Base-by-base conservation (phyloP, 208 protist genomes). In the Leishmania tropica region DNA sequence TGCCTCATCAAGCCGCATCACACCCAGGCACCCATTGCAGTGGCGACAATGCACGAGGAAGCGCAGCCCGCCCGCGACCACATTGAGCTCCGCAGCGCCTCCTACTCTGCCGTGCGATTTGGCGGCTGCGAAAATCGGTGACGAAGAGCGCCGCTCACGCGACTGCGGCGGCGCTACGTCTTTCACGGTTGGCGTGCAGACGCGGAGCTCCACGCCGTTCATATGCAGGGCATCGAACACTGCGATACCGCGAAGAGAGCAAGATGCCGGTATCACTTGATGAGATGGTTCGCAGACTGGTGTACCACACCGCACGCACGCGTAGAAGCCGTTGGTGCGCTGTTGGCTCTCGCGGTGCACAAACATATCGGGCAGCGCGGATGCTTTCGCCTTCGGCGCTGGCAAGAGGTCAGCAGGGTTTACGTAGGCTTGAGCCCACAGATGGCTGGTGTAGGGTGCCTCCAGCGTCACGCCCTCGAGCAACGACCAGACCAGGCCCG, bases 21-120 rank as follows among this genome's bases (percentile, higher is more conserved):
- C 81, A 62, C 91, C 94, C n/a, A 97, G 73, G 77, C 92, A 96
- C 15, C 87, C 94, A 64, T 77, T 47, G 76, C 94, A 97, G 73
- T 90, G 85, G 7, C 53, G 51, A 78, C 94, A 97, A 45, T 75
- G 84, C 62, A 88, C 92, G n/a, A 91, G 48, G 42, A 96, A 87
- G 15, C 53, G 71, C 64, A 82, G 48, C 42, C 71, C 76, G 6
- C 76, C 76, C 13, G 48, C 58, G 7, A 1, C n/a, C 21, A 17
- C 31, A 47, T 67, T 28, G n/a, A n/a, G 47, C 47, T 56, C 28
- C 47, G 35, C 15, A 28, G 47, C 73, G 5, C 19, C 73, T 3
- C 45, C 48, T 13, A 3, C n/a, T 24, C 17, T 24, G 73, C 8
- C 31, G 35, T 28, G 6, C 40, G 45, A 35, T 17, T 47, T n/a